Percentiles rank a stretch among this genome's conserved stretches.
Evolutionary conservation across 352 stramenopile genomes (phyloP).

Genomic region (Bremia lactucae): DNA sequence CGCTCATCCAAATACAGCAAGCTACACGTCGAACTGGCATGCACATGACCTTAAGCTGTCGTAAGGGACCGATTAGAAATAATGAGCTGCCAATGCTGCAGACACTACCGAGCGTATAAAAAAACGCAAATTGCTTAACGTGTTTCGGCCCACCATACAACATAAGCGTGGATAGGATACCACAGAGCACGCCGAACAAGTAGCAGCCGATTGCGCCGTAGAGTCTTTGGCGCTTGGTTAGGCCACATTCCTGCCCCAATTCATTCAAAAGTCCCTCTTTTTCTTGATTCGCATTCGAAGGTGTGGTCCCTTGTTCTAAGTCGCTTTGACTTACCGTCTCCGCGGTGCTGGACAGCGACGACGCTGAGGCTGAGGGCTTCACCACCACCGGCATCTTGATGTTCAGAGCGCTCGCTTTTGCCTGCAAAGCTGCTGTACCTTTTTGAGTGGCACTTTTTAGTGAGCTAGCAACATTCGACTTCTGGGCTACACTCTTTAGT

Average conservation of each 20-base stretch:
- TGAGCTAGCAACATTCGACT: constrained; percentile 14
- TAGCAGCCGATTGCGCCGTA: constrained; percentile 70
- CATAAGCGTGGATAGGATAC: constrained; percentile 71
- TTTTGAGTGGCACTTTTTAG: constrained; percentile 43
- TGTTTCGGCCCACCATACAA: constrained; percentile 71
- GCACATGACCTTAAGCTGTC: constrained; percentile 78
- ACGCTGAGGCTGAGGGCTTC: constrained; percentile 12
- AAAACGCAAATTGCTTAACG: constrained; percentile 80
- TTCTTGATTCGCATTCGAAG: constrained; percentile 37
- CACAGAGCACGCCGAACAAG: constrained; percentile 53
- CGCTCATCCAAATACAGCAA: constrained; percentile 68
- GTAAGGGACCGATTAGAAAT: constrained; percentile 58
- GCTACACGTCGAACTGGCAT: constrained; percentile 70
- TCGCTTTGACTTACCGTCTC: constrained; percentile 28
- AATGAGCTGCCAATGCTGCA: constrained; percentile 71
- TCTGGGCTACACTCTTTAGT: constrained; percentile 35
- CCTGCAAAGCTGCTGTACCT: constrained; percentile 34
- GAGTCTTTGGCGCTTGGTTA: constrained; percentile 70
- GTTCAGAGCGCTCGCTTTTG: constrained; percentile 47
- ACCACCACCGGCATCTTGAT: constrained; percentile 32
- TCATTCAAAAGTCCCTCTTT: constrained; percentile 66
- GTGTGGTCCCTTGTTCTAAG: constrained; percentile 23
- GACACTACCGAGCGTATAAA: constrained; percentile 77
- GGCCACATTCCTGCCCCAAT: constrained; percentile 55
- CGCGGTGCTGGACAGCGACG: constrained; percentile 9